Conservation (phyloP, 2,329 filamentous ascomycete genomes). For the Colletotrichum sp. region DNA sequence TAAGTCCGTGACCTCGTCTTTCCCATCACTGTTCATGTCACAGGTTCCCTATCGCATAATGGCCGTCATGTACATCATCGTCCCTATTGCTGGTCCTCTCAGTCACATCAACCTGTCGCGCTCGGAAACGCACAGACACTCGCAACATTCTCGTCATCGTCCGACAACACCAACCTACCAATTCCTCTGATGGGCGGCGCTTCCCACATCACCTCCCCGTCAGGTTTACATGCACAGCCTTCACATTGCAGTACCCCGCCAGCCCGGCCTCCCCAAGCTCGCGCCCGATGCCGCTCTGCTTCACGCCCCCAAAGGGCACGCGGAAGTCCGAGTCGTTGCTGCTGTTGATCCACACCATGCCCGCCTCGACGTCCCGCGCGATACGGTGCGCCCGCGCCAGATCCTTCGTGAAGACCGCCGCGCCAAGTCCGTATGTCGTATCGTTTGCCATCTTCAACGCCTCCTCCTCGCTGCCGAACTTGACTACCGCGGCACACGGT, state of each 20-base stretch:
- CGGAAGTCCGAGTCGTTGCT: constrained; percentile 35
- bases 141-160: background rate
- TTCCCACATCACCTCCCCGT: background rate
- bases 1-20: background rate
- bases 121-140: background rate
- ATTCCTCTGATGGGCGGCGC: background rate
- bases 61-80: background rate
- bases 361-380: constrained; percentile 57
- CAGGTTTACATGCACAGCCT: constrained; percentile 34
- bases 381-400: constrained; percentile 44
- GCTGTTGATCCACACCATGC: constrained; percentile 48
- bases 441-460: constrained; percentile 40
- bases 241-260: constrained; percentile 30
- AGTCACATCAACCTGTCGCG: background rate
- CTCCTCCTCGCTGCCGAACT: constrained; percentile 36
- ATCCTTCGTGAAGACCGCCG: constrained; percentile 61
- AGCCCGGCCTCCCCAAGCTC: constrained; percentile 34
- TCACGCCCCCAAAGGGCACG: constrained; percentile 36
- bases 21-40: background rate
- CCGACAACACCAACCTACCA: background rate
- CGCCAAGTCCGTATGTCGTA: constrained; percentile 59
- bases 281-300: constrained; percentile 35
- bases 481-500: constrained; percentile 28
- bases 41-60: background rate
- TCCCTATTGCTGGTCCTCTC: background rate